phyloP scores from a whole-genome alignment of 1,139 yeast species.

The Saccharomyces hybrid region DNA sequence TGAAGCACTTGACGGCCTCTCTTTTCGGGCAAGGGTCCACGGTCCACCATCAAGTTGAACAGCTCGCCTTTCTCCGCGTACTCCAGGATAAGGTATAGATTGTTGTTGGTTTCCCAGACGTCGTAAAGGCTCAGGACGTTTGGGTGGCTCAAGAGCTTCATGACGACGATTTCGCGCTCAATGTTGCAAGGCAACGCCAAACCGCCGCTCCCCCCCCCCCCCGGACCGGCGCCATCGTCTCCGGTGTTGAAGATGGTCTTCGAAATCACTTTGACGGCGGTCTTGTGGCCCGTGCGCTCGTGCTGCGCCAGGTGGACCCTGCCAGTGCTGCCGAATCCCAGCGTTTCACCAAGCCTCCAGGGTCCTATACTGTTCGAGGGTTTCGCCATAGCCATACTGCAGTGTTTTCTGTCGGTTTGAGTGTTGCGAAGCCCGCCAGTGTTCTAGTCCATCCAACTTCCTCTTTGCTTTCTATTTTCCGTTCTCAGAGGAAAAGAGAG shows the following conservation, averaged over 20 bases:
- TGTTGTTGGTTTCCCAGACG: constrained; percentile 96
- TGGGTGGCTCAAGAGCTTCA: constrained; percentile 85
- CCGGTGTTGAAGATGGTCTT: constrained; percentile 50
- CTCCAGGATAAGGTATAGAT: constrained; percentile 80
- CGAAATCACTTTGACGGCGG: constrained; percentile 95
- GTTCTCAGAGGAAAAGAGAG: background rate
- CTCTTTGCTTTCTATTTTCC: background rate
- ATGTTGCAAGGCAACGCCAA: constrained; percentile 73
- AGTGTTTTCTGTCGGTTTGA: background rate
- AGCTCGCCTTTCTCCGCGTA: constrained; percentile 96
- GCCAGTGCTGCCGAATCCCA: constrained; percentile 94
- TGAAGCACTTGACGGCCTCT: constrained; percentile 83
- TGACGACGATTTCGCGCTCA: constrained; percentile 88
- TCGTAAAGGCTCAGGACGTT: constrained; percentile 93
- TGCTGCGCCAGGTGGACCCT: constrained; percentile 89
- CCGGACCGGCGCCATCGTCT: constrained; percentile 7
- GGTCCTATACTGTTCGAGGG: constrained; percentile 56
- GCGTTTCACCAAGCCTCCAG: constrained; percentile 89
- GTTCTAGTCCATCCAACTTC: background rate
- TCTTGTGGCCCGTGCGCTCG: constrained; percentile 72
- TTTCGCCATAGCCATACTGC: background rate
- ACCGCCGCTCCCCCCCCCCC: too few relatives aligned
- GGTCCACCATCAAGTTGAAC: constrained; percentile 80
- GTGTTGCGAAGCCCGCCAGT: background rate
- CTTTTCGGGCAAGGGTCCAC: constrained; percentile 81